These are phyloP conservation scores for Athelia psychrophila DNA, from an alignment of 1,284 basidiomycete species.

Conservation along the genomic window DNA sequence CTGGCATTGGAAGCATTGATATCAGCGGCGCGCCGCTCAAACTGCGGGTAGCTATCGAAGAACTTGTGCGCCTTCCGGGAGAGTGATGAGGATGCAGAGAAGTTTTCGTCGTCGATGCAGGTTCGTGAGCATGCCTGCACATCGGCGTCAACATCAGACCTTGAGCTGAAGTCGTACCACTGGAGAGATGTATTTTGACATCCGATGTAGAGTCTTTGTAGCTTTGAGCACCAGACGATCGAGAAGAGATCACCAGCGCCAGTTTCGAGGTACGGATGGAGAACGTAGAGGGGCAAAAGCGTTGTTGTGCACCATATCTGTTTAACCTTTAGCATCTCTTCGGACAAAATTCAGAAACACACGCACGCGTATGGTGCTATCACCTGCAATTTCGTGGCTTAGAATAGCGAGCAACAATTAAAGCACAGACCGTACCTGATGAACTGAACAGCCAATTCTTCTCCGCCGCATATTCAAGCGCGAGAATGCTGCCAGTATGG, in stretches of 20 bases:
- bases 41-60: conserved; percentile 77
- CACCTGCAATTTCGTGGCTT: conserved; percentile 3
- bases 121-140: conserved; percentile 50
- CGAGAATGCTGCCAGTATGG: conserved; percentile 85
- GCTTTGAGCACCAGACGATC: conserved; percentile 72
- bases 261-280: conserved; percentile 83
- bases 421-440: conserved; percentile 47
- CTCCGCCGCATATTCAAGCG: conserved; percentile 75
- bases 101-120: not conserved
- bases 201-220: conserved; percentile 82
- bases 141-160: conserved; percentile 17
- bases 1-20: conserved; percentile 51
- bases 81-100: conserved; percentile 39
- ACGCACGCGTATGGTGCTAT: no score
- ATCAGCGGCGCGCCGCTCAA: conserved; percentile 62
- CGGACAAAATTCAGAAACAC: no score
- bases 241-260: conserved; percentile 91
- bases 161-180: conserved; percentile 58
- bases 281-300: conserved; percentile 60
- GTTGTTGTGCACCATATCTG: no score
- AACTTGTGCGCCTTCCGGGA: conserved; percentile 60
- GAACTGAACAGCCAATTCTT: conserved; percentile 86
- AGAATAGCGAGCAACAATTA: conserved; percentile 10
- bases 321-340: no score
- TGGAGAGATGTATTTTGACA: conserved; percentile 90